These are phyloP conservation scores for Podospora didyma DNA, from an alignment of 495 filamentous ascomycete species.

Conservation along the genomic window DNA sequence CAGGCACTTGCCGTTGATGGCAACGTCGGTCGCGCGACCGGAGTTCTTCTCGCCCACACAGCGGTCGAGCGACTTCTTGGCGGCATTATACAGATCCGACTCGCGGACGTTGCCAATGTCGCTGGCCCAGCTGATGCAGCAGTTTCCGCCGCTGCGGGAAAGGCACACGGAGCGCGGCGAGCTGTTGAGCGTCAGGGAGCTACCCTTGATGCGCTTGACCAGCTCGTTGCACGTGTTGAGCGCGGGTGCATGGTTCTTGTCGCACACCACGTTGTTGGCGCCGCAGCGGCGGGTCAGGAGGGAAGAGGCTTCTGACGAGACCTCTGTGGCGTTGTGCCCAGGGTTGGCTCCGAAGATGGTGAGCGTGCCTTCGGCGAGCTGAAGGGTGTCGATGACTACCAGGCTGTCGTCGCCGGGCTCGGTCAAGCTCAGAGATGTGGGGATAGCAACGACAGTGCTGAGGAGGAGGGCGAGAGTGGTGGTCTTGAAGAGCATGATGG, in stretches of 20 bases:
- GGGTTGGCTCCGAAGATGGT: neutral
- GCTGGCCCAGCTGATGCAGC: slow-evolving; percentile 3
- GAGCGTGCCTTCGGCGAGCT: neutral
- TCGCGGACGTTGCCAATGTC: neutral
- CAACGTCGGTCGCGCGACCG: neutral
- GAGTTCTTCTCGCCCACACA: neutral
- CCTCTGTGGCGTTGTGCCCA: neutral
- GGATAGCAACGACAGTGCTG: neutral
- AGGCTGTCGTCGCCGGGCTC: neutral
- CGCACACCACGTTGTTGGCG: neutral
- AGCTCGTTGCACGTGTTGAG: neutral
- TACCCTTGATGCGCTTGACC: neutral
- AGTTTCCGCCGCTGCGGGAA: neutral
- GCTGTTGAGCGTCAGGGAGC: neutral
- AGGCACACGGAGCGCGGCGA: slow-evolving; percentile 3
- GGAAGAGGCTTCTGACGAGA: neutral
- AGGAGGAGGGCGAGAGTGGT: neutral
- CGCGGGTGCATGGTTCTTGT: neutral
- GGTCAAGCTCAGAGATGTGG: neutral
- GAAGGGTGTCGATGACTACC: neutral
- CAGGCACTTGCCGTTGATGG: neutral
- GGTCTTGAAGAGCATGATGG: neutral
- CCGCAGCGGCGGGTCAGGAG: neutral
- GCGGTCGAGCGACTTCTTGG: neutral
- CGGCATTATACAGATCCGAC: neutral